These are phyloP conservation scores for Aspergillus nidulans DNA, from an alignment of 495 filamentous ascomycete species.

Conservation along the genomic window DNA sequence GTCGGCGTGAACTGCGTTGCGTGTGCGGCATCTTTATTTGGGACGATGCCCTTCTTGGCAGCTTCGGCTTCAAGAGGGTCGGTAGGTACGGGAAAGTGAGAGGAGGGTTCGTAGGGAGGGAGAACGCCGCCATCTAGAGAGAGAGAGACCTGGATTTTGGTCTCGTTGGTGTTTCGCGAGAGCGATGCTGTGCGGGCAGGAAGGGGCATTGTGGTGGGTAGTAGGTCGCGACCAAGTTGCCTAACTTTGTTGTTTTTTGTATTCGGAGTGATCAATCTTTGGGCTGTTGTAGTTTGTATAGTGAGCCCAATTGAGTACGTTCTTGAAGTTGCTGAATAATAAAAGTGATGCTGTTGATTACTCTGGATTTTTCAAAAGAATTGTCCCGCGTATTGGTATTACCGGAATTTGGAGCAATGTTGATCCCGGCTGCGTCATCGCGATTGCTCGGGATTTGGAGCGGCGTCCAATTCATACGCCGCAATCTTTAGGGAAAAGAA, in stretches of 20 bases:
- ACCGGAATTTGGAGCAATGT: conserved; percentile 10
- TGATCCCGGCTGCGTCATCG: conserved; percentile 18
- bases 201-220: conserved; percentile 28
- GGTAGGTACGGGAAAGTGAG: conserved; percentile 35
- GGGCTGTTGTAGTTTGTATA: neutral
- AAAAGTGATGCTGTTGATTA: conserved; percentile 1
- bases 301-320: neutral
- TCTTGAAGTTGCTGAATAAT: conserved; percentile 1
- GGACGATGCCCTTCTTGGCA: conserved; percentile 73
- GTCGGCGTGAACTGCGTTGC: conserved; percentile 74
- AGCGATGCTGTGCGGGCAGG: conserved; percentile 65
- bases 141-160: conserved; percentile 87
- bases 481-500: neutral
- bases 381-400: conserved; percentile 13
- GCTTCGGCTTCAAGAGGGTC: conserved; percentile 39
- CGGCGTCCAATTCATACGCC: neutral
- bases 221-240: too few relatives aligned
- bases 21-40: conserved; percentile 71
- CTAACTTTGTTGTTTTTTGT: too few relatives aligned
- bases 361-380: neutral
- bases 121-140: conserved; percentile 87
- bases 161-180: conserved; percentile 90
- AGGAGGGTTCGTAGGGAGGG: conserved; percentile 51
- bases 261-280: neutral
- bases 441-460: neutral